A percentile compares a stretch with the other conserved stretches of the same genome.
Conservation (phyloP, 352 stramenopile genomes). For the Pythium monospermum region DNA sequence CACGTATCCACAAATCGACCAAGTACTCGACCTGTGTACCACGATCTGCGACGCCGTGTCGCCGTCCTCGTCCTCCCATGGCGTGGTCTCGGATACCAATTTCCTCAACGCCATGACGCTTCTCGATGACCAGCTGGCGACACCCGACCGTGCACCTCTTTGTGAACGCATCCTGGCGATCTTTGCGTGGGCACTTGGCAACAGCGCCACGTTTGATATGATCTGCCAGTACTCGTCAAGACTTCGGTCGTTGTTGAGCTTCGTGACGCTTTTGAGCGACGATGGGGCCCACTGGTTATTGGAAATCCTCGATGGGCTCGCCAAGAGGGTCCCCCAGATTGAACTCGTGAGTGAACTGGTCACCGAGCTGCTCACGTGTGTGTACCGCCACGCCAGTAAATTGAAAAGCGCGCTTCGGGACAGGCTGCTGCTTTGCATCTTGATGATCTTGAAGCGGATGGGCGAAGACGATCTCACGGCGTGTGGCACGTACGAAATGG, state of each 20-base stretch:
- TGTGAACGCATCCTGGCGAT: conserved; percentile 10
- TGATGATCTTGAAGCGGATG: conserved; percentile 51
- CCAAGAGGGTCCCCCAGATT: conserved; percentile 22
- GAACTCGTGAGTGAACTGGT: conserved; percentile 35
- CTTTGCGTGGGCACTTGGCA: conserved; percentile 15
- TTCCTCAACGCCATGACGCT: conserved; percentile 21
- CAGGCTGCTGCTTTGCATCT: conserved; percentile 42
- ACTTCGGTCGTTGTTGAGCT: conserved; percentile 9
- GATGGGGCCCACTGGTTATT: conserved; percentile 11
- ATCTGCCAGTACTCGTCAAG: conserved; percentile 9
- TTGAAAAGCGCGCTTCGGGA: conserved; percentile 32
- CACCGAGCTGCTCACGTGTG: conserved; percentile 27
- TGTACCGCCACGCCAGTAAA: conserved; percentile 38
- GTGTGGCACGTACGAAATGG: conserved; percentile 44
- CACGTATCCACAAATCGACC: conserved; percentile 22
- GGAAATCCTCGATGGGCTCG: conserved; percentile 30
- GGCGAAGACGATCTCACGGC: conserved; percentile 43
- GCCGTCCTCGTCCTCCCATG: neutral
- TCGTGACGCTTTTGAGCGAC: conserved; percentile 5
- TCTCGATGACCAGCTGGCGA: conserved; percentile 13
- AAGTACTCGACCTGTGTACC: conserved; percentile 27
- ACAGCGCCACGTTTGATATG: conserved; percentile 22
- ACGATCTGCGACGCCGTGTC: conserved; percentile 12
- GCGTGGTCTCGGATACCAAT: conserved; percentile 12
- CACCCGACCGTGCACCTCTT: neutral